A percentile compares a stretch with the other conserved stretches of the same genome.
Conservation (phyloP, 176 grass and related monocot genomes). For the Dactylis glomerata region DNA sequence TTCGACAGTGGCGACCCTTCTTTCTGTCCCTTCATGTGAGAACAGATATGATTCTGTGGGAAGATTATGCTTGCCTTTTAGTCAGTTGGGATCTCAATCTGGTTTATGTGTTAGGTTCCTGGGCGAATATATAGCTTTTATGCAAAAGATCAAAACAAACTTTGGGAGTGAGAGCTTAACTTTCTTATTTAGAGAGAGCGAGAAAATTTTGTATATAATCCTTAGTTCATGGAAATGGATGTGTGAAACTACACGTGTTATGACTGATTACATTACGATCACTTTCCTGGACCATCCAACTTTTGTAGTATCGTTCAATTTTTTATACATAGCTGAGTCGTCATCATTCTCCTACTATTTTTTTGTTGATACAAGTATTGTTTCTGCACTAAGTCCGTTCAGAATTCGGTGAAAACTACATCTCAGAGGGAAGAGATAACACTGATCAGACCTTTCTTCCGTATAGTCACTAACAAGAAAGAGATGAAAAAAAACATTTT, state of each 20-base stretch:
- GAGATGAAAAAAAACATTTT: background rate
- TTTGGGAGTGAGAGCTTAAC: background rate
- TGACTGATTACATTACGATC: too few species aligned
- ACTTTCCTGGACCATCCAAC: too few species aligned
- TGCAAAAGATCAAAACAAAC: background rate
- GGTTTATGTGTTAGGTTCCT: background rate
- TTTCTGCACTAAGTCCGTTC: background rate
- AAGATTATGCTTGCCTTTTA: background rate
- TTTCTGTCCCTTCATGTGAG: background rate
- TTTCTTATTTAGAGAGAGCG: background rate
- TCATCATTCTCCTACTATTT: background rate
- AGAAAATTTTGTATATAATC: too few species aligned
- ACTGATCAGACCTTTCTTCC: background rate
- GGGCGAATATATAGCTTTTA: background rate
- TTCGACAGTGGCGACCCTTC: background rate
- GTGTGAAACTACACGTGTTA: too few species aligned
- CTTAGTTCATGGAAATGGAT: too few species aligned
- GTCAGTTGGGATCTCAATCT: conserved; percentile 14
- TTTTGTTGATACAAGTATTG: background rate
- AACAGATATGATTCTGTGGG: background rate
- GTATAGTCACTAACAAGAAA: background rate
- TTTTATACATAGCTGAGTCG: background rate
- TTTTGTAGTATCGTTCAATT: too few species aligned
- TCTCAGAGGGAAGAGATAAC: background rate
- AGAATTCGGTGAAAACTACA: background rate